Conservation (phyloP, 108 stramenopile genomes). For the Cyclotella baltica region DNA sequence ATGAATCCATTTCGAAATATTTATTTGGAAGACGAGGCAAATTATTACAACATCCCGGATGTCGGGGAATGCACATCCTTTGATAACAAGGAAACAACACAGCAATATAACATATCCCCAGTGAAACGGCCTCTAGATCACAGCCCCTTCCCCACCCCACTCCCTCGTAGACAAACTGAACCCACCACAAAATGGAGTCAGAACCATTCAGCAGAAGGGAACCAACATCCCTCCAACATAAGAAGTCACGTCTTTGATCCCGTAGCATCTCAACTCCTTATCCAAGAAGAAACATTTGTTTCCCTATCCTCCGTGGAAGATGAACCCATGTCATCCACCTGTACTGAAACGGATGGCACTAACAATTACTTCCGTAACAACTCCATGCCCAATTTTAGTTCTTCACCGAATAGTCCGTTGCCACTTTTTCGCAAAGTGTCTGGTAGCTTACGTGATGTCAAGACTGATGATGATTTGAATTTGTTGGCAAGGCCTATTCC, state of each 20-base stretch:
- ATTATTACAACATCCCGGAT: not conserved
- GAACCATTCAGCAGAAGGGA: not conserved
- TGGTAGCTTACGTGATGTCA: conserved; percentile 35
- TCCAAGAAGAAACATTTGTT: not conserved
- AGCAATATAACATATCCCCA: not conserved
- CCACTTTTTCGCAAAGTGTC: conserved; percentile 35
- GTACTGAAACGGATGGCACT: not conserved
- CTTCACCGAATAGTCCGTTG: conserved; percentile 6
- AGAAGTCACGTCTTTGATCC: conserved; percentile 33
- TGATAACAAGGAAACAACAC: conserved; percentile 10
- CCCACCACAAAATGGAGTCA: not conserved
- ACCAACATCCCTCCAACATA: conserved; percentile 15
- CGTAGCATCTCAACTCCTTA: conserved; percentile 34
- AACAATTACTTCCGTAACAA: not conserved
- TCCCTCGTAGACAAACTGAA: not conserved
- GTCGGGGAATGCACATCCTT: conserved; percentile 4
- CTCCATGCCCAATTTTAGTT: not conserved
- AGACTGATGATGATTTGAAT: conserved; percentile 39
- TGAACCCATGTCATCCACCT: not conserved
- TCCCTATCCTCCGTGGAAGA: not conserved
- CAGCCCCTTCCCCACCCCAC: not conserved
- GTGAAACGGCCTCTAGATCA: not conserved
- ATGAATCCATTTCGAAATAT: conserved; percentile 29
- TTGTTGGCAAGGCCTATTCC: conserved; percentile 37
- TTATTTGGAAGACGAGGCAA: not conserved